Base-by-base conservation (phyloP, 2,329 filamentous ascomycete species). In the Pochonia chlamydosporia region DNA sequence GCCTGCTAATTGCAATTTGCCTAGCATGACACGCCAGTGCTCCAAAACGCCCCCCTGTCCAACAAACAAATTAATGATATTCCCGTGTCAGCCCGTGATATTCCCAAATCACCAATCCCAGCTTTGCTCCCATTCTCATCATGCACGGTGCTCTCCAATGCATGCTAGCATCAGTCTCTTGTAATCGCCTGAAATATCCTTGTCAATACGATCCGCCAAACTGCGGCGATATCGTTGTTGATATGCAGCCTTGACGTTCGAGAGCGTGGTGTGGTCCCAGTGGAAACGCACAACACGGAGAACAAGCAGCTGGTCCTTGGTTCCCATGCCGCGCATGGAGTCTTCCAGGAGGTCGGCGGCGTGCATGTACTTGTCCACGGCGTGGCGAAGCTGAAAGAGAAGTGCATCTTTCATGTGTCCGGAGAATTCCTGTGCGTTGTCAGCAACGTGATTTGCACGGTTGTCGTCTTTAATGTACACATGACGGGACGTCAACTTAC, bases 321-420 rank as follows among this genome's bases (percentile, higher is more conserved):
- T 97, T 3, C 92, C 92, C 53, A 85, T 58, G 0, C 92, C 93
- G 1, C 81, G 78, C 92, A 97, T 97, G 14, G 86, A 76, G 13
- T 87, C 86, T 62, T 96, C 90, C n/a, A 97, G 75, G 4, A 89
- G 72, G 20, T 78, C 71, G 1, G 91, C 93, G 57, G 95, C 91
- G 54, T 89, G 84, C 75, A 88, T 85, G 49, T 88, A 89, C 54
- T 85, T 88, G 66, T 96, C 89, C 5, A 79, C 71, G 3, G 87
- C 92, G 11, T 84, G 75, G 10, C 78, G 78, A n/a, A 96, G 71
- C 64, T 96, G 89, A 62, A 82, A 83, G 23, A 93, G 69, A 1
- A 97, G 76, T 0, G 89, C 89, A 14, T 88, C 80, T 63, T 91
- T 76, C 90, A 97, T 96, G 63, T 97, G 92, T 1, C 92, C 92